Evolutionary conservation across 2,329 filamentous ascomycete genomes (phyloP).

Genomic region (Colletotrichum lindemuthianum): DNA sequence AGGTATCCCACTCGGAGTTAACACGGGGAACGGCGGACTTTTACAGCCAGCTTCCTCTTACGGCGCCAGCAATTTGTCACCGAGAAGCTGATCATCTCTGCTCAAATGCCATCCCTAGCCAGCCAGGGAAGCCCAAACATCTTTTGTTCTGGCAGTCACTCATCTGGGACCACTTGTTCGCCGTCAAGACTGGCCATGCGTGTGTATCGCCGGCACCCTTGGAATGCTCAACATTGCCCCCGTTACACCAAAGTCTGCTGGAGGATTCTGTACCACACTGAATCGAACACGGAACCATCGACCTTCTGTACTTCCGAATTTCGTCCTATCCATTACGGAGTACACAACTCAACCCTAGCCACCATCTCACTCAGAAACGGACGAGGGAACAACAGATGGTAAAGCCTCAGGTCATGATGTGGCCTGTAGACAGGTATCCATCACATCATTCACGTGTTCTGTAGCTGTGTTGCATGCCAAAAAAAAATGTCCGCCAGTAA

Average conservation of each 20-base stretch:
- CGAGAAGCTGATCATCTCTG: too few species aligned
- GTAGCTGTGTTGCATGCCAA: too few species aligned
- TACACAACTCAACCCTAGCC: slow-evolving; percentile 7
- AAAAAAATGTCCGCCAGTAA: too few species aligned
- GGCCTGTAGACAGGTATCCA: slow-evolving; percentile 7
- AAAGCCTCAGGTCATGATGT: slow-evolving; percentile 19
- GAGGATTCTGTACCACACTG: slow-evolving; percentile 7
- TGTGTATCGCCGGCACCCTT: slow-evolving; percentile 4
- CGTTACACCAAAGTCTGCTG: slow-evolving; percentile 7
- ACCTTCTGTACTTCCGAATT: slow-evolving; percentile 1
- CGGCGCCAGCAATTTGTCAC: too few species aligned
- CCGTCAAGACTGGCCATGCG: background rate
- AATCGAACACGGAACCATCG: slow-evolving; percentile 8
- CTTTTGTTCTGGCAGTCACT: too few species aligned
- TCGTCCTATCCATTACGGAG: slow-evolving; percentile 21
- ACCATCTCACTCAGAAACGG: slow-evolving; percentile 14
- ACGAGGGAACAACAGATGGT: slow-evolving; percentile 29
- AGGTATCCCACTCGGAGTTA: slow-evolving; percentile 27
- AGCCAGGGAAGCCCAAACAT: too few species aligned
- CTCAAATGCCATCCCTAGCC: too few species aligned
- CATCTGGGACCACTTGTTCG: too few species aligned
- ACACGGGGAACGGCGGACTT: slow-evolving; percentile 20
- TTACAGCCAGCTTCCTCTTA: slow-evolving; percentile 10
- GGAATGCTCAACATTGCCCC: background rate
- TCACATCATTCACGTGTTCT: too few species aligned